Percentiles rank a stretch among this genome's conserved stretches.
Evolutionary conservation across 2,329 filamentous ascomycete genomes (phyloP).

Genomic region (Colletotrichum sidae): DNA sequence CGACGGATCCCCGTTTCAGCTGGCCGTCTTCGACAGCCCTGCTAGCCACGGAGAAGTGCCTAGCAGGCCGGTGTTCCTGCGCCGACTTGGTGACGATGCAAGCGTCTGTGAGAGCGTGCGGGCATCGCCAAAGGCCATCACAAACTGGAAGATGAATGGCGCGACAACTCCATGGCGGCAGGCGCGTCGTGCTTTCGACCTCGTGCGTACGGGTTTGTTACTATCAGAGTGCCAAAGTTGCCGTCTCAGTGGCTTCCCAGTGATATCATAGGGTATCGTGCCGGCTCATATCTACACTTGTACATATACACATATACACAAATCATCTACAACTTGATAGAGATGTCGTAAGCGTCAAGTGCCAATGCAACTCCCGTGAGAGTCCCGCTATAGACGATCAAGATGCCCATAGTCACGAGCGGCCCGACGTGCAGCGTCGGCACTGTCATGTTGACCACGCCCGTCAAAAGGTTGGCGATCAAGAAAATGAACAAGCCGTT

Average conservation of each 20-base stretch:
- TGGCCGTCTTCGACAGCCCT: background rate
- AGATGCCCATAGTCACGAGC: conserved; percentile 75
- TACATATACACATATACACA: conserved; percentile 6
- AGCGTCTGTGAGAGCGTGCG: too few relatives aligned
- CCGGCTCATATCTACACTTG: conserved; percentile 1
- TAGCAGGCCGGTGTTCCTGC: too few relatives aligned
- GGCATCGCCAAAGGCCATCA: too few relatives aligned
- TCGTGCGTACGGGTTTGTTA: too few relatives aligned
- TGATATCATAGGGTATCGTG: conserved; percentile 5
- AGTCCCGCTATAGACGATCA: conserved; percentile 77
- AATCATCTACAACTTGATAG: conserved; percentile 73
- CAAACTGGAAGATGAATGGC: too few relatives aligned
- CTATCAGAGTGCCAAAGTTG: too few relatives aligned
- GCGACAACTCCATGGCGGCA: too few relatives aligned
- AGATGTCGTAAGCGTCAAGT: conserved; percentile 74
- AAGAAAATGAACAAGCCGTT: conserved; percentile 90
- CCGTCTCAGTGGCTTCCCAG: background rate
- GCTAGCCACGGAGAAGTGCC: too few relatives aligned
- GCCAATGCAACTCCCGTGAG: conserved; percentile 76
- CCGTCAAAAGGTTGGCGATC: conserved; percentile 89
- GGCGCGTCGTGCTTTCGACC: too few relatives aligned
- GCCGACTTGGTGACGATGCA: too few relatives aligned
- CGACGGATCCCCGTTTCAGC: background rate
- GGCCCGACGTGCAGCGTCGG: conserved; percentile 81
- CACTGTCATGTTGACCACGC: conserved; percentile 87